Percentiles rank a stretch among this genome's conserved stretches.
phyloP scores from a whole-genome alignment of 2,329 filamentous ascomycete genomes.

The Aureobasidium mangrovei region DNA sequence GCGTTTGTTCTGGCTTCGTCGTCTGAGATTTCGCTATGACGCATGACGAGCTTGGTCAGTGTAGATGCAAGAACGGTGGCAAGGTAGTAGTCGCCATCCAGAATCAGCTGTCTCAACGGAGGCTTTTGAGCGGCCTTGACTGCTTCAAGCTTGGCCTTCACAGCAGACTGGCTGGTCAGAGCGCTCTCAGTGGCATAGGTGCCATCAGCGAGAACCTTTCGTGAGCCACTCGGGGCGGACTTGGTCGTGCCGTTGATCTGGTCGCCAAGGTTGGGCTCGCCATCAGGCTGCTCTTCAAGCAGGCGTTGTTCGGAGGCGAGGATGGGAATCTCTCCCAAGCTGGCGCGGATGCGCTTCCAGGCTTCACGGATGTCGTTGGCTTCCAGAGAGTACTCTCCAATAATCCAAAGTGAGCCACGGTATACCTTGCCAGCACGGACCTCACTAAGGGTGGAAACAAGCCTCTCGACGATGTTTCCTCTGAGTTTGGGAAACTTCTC shows the following conservation, averaged over 20 bases:
- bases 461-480: constrained; percentile 73
- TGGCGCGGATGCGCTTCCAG: constrained; percentile 91
- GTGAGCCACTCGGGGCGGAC: constrained; percentile 67
- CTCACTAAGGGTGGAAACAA: constrained; percentile 84
- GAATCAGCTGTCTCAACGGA: constrained; percentile 83
- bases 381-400: constrained; percentile 93
- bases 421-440: constrained; percentile 97
- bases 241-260: constrained; percentile 77
- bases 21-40: constrained; percentile 84
- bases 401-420: constrained; percentile 91
- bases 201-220: constrained; percentile 88
- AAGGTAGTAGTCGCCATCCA: constrained; percentile 95
- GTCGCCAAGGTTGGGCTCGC: constrained; percentile 52
- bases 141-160: constrained; percentile 84
- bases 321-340: constrained; percentile 93
- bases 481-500: constrained; percentile 93
- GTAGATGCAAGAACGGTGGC: constrained; percentile 92
- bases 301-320: constrained; percentile 88
- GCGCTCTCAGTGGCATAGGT: constrained; percentile 97
- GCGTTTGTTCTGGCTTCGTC: constrained; percentile 85
- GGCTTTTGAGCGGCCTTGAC: constrained; percentile 97
- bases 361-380: constrained; percentile 90
- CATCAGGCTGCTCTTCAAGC: constrained; percentile 71
- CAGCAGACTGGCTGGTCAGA: constrained; percentile 83
- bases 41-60: constrained; percentile 95